Conservation (phyloP, 768 basidiomycete genomes). For the Termitomyces sp. region DNA sequence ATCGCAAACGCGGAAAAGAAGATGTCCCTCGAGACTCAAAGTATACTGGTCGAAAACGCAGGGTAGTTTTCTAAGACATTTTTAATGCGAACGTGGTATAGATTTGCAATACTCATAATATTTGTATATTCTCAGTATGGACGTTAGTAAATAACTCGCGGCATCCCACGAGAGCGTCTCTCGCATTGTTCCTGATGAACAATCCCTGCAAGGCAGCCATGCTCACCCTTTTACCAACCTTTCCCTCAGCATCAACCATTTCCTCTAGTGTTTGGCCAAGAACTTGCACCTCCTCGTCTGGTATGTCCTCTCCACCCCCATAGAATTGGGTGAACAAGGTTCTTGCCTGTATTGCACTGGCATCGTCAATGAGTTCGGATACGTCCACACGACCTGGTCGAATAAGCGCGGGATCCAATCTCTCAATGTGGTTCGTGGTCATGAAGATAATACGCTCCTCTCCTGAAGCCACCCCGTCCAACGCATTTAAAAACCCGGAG, state of each 20-base stretch:
- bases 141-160: constrained; percentile 35
- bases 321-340: constrained; percentile 85
- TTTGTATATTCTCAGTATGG: constrained; percentile 6
- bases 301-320: constrained; percentile 36
- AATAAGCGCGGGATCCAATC: constrained; percentile 90
- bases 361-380: constrained; percentile 78
- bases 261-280: constrained; percentile 50
- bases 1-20: constrained; percentile 81
- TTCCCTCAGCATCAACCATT: constrained; percentile 49
- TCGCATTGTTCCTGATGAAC: constrained; percentile 74
- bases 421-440: constrained; percentile 95
- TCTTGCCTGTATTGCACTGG: constrained; percentile 73
- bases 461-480: constrained; percentile 96
- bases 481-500: constrained; percentile 93
- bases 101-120: constrained; percentile 10
- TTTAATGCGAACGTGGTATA: constrained; percentile 5
- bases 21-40: constrained; percentile 81
- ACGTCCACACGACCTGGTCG: constrained; percentile 95
- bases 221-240: constrained; percentile 59
- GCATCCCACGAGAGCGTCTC: constrained; percentile 48
- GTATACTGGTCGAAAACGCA: constrained; percentile 90
- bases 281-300: constrained; percentile 28
- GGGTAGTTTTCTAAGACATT: constrained; percentile 54
- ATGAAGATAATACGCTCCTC: constrained; percentile 98
- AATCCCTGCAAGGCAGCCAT: constrained; percentile 97